Evolutionary conservation across 2,329 filamentous ascomycete species (phyloP).

Genomic region (Mycosphaerella sp.): DNA sequence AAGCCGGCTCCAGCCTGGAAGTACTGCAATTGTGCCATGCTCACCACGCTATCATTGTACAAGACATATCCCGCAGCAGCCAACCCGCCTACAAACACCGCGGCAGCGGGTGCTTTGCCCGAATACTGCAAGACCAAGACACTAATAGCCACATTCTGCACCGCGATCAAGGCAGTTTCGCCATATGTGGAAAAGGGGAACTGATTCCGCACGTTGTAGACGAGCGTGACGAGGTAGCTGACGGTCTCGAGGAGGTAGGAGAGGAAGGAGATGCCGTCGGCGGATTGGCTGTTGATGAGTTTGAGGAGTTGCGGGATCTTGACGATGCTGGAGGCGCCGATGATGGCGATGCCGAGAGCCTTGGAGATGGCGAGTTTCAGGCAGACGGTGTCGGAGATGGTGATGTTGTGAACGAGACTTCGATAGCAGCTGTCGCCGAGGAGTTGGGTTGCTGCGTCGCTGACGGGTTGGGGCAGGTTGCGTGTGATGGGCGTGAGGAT

Average conservation of each 20-base stretch:
- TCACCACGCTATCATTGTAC: slow-evolving; percentile 60
- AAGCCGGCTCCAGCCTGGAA: slow-evolving; percentile 79
- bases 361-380: slow-evolving; percentile 88
- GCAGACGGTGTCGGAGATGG: slow-evolving; percentile 69
- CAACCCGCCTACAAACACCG: slow-evolving; percentile 70
- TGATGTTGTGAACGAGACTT: slow-evolving; percentile 76
- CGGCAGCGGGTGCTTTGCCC: slow-evolving; percentile 61
- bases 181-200: slow-evolving; percentile 97
- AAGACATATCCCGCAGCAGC: slow-evolving; percentile 64
- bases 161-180: slow-evolving; percentile 85
- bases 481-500: slow-evolving; percentile 42
- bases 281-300: slow-evolving; percentile 71
- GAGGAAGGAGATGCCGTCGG: slow-evolving; percentile 79
- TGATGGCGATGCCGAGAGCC: slow-evolving; percentile 86
- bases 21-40: slow-evolving; percentile 61
- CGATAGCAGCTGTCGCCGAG: slow-evolving; percentile 82
- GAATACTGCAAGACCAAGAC: slow-evolving; percentile 80
- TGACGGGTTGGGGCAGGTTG: slow-evolving; percentile 61
- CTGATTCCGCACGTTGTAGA: slow-evolving; percentile 83
- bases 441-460: slow-evolving; percentile 68
- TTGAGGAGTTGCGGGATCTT: slow-evolving; percentile 98
- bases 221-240: slow-evolving; percentile 79
- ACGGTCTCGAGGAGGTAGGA: slow-evolving; percentile 89
- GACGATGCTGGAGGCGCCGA: slow-evolving; percentile 81
- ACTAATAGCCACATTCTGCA: slow-evolving; percentile 86